Base-by-base conservation (phyloP, 108 stramenopile species). In the Craspedostauros australis region DNA sequence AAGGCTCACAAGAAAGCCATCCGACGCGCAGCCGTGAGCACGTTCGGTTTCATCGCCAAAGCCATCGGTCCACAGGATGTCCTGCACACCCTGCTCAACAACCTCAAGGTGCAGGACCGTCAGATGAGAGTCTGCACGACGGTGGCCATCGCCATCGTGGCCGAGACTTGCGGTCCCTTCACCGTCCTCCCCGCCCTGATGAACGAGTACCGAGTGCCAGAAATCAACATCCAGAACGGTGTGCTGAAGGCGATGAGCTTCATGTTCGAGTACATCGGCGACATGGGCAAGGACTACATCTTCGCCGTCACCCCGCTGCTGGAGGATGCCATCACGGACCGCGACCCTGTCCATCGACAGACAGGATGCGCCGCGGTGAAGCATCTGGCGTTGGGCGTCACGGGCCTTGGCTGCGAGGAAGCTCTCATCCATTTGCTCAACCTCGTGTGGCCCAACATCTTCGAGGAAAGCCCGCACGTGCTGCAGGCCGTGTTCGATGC, bases 191-290 rank as follows among this genome's bases (percentile, higher is more conserved):
- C 98, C 0, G 97, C 96, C 30, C 74, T 99, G 22, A 96, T 99
- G 96, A 98, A 97, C 56, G 98, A 99, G 68, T 99, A 98, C 63
- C 82, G 98, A 24, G 91, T 98, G 38, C 96, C 97, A 3, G 98
- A 99, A 54, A 73, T 97, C 16, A 99, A 99, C 60, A 96, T 99
- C 46, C 98, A 99, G 76, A 98, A 99, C 73, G 98, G 98, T 59
- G 98, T 99, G 1, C 84, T 99, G 24, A 99, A 99, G 72, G 95
- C 97, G 8, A 61, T 99, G 32, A 94, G 92, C 51, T 99, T 99
- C 70, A 95, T 99, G 95, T 99, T 98, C 64, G 94, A 98, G 76
- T 99, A 99, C 78, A 99, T 99, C 63, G 98, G 98, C 27, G 93
- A 93, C 49, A 95, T 97, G 95, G 95, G 88, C 11, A 98, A 97